These are phyloP conservation scores for Colletotrichum caudatum DNA, from an alignment of 2,329 filamentous ascomycete species.

Conservation along the genomic window DNA sequence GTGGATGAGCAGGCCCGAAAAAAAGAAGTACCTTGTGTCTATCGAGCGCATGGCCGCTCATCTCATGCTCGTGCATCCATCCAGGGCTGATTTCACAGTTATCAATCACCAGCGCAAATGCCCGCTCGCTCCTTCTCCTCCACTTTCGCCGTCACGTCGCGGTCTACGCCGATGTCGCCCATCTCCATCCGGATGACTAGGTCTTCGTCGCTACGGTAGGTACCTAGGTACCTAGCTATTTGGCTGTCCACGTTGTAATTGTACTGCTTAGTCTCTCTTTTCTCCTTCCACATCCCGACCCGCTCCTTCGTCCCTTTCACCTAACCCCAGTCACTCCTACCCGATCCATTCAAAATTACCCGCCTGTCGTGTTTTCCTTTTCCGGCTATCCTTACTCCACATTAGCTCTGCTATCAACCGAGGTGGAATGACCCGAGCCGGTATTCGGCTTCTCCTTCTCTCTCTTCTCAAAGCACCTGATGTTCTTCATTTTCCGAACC, in stretches of 20 bases:
- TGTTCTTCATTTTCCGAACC: conserved; percentile 9
- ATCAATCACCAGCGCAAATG: conserved; percentile 30
- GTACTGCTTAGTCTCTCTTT: conserved; percentile 16
- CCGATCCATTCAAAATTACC: conserved; percentile 12
- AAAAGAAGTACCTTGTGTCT: conserved; percentile 4
- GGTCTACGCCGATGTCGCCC: conserved; percentile 22
- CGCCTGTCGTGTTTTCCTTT: conserved; percentile 18
- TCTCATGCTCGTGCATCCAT: conserved; percentile 8
- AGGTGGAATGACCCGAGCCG: conserved; percentile 30
- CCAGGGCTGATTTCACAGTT: conserved; percentile 24
- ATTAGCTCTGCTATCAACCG: conserved; percentile 8
- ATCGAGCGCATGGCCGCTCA: too few species aligned
- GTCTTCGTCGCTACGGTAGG: not conserved
- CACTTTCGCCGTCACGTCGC: not conserved
- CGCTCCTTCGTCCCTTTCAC: conserved; percentile 16
- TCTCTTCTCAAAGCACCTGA: not conserved
- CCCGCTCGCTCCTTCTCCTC: not conserved
- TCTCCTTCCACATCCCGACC: conserved; percentile 36
- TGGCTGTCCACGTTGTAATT: too few species aligned
- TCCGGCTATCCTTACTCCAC: conserved; percentile 32
- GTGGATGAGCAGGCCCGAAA: not conserved
- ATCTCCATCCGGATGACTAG: conserved; percentile 4
- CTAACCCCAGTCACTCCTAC: conserved; percentile 2
- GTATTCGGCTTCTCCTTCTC: not conserved
- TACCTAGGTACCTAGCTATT: too few species aligned